Evolutionary conservation across 1,284 basidiomycete genomes (phyloP), one percentile per base, ranked within the genome.

Genomic region (Pholiota adiposa): DNA sequence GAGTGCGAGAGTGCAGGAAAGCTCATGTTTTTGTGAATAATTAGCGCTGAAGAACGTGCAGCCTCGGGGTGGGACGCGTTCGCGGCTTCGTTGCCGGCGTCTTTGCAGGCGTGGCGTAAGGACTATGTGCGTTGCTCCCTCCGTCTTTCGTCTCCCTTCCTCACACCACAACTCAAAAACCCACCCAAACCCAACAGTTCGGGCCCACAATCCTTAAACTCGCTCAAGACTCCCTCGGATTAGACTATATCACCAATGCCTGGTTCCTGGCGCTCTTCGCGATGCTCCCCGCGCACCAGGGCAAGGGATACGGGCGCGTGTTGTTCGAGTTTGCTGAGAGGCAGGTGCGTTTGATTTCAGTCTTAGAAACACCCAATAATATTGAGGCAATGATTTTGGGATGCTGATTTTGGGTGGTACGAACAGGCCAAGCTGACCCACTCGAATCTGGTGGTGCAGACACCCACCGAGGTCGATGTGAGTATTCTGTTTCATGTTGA

Each of bases 201-300:
- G 43, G 66, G 18, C 68, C 69, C 12, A 54, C 36, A 6, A 60
- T 69, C 27, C 33, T 56, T 8, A 50, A 56, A 34, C 19, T 71
- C 16, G 54, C 63, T 6, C 56, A 56, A 4, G 58, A 66, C 2
- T 50, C 63, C 2, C 40, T 72, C 14, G 68, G 69, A 6, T 52
- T 55, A 1, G 67, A 60, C 27, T 68, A 63, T 46, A 54, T 61
- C 12, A 60, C 60, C 2, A 56, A 66, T 9, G 56, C 69, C 11
- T 73, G 71, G 70, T 56, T 66, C 51, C 61, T 72, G 9, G 62
- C 65, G 14, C 52, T 71, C 16, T 67, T 74, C 43, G 70, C 63
- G 5, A 66, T 72, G 16, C 43, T 65, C 34, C 69, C 68, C n/a
- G 62, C 60, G 6, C 62, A 69, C 51, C 72, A 72, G 18, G 61